Evolutionary conservation across 139 green algal species (phyloP), one percentile per base, ranked within the genome.

Genomic region (Chlorella vulgaris): DNA sequence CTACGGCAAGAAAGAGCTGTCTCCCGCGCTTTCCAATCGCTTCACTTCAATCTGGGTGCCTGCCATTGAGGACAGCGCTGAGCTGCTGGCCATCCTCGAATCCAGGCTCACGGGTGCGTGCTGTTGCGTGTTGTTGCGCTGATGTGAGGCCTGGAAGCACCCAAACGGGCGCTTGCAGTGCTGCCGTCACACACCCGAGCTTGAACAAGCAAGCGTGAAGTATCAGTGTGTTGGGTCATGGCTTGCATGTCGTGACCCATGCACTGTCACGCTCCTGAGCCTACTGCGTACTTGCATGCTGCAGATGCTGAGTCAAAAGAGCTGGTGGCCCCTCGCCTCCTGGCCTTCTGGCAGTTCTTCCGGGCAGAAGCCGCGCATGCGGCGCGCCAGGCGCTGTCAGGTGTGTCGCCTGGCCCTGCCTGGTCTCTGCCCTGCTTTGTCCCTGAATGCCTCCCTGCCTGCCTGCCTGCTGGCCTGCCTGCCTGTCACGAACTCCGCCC

Each of bases 1-100:
- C 81, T 98, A 95, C 78, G 96, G 96, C 74, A 99, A 99, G 91
- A 97, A 97, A 83, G 97, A 99, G 92, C 92, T 99, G 42, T 98
- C 92, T 13, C 97, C 97, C 4, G 97, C 97, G 15, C 91, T 99
- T 18, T 87, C 87, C 78, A 99, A 99, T 88, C 90, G 96, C 69
- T 98, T 98, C 86, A 98, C 94, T 8, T 92, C 94, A 58, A 89
- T 97, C 60, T 98, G 94, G 94, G 94, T 97, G 63, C 94, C 93
- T 0, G 75, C 89, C 29, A 87, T 96, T 33, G 82, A 92, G 26
- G 86, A 93, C 43, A 38, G 66, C 15, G 40, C 7, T 0, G 94
- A 98, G 90, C 86, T 98, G 79, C 50, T 33, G 6, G 88, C 88
- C 53, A 97, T 98, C 66, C 78, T 97, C 33, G 73, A 79, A 53